These are phyloP conservation scores for Nectriaceae sp. DNA, from an alignment of 2,329 filamentous ascomycete species.

Conservation along the genomic window DNA sequence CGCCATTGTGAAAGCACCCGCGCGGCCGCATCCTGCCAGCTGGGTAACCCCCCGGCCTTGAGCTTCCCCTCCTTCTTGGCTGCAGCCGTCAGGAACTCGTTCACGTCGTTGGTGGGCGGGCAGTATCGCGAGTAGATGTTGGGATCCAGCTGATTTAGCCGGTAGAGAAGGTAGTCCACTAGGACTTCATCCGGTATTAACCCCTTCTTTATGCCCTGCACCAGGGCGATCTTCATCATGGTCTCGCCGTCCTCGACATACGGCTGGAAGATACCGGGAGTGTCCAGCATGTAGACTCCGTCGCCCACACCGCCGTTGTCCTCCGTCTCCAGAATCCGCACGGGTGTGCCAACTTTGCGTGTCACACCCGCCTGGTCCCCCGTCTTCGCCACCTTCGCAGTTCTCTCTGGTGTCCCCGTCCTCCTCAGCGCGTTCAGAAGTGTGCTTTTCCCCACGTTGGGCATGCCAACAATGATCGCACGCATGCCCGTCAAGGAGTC, in stretches of 20 bases:
- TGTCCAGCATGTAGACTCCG: conserved; percentile 85
- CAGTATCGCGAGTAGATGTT: conserved; percentile 62
- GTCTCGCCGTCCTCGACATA: conserved; percentile 82
- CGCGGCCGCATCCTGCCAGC: conserved; percentile 72
- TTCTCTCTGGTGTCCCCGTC: conserved; percentile 53
- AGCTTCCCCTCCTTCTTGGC: conserved; percentile 76
- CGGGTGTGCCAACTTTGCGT: conserved; percentile 77
- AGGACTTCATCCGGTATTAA: conserved; percentile 76
- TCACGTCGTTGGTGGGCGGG: conserved; percentile 81
- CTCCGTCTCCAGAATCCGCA: conserved; percentile 66
- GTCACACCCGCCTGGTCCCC: conserved; percentile 90
- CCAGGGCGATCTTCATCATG: conserved; percentile 94
- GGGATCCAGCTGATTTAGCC: conserved; percentile 71
- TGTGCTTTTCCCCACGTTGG: conserved; percentile 94
- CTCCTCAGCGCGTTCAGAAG: conserved; percentile 85
- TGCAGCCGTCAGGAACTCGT: conserved; percentile 68
- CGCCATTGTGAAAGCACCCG: conserved; percentile 85
- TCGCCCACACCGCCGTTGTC: conserved; percentile 48
- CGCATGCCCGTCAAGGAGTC: conserved; percentile 77
- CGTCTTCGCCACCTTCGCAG: conserved; percentile 72
- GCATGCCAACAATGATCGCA: conserved; percentile 92
- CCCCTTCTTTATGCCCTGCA: conserved; percentile 87
- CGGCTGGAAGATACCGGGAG: conserved; percentile 92
- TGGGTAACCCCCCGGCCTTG: conserved; percentile 69
- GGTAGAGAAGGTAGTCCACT: conserved; percentile 88